Base-by-base conservation (phyloP, 2,329 filamentous ascomycete genomes). In the Calonectria pseudoturangicola region DNA sequence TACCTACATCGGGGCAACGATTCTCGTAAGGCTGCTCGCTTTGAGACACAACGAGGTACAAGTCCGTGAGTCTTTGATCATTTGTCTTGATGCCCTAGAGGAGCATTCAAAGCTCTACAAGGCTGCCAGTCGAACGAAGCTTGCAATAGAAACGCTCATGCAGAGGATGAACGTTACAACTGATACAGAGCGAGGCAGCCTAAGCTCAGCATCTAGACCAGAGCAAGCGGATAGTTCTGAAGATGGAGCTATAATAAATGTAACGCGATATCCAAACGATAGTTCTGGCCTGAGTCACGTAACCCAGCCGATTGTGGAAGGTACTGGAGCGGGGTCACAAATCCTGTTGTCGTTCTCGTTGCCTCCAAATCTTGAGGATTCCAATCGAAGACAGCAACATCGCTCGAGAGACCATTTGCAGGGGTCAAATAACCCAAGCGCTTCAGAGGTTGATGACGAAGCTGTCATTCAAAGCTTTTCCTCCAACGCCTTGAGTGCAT, bases 381-480 rank as follows among this genome's bases (percentile, higher is more conserved):
- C 7, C 13, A 9, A n/a, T n/a, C 9, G 33, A 12, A 41, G 30
- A 13, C 4, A 27, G 15, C 21, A 27, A 21, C 33, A 41, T 6
- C 5, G 12, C 2, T 15, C 21, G 27, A 39, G n/a, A 4, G 36
- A 36, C 9, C 21, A 18, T 7, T 4, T 39, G 13, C 21, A 16
- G 1, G 33, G 36, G 12, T 1, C 2, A 0, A 33, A 18, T 21
- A 16, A 16, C 9, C 2, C 2, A 1, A 18, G 41, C 13, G 2
- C 9, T 16, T 18, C 41, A 30, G n/a, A 21, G 25, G 16, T 47
- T 10, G 28, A 63, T 12, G 39, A 63, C 21, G 58, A 63, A n/a
- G 58, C 58, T 33, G 58, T 63, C 4, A 63, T 63, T 13, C 58
- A 63, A 21, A 63, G 58, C 16, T 63, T 63, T 33, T 45, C 39